Evolutionary conservation across 208 protist genomes (phyloP), one percentile per base, ranked within the genome.

Genomic region (Angomonas ambiguus): DNA sequence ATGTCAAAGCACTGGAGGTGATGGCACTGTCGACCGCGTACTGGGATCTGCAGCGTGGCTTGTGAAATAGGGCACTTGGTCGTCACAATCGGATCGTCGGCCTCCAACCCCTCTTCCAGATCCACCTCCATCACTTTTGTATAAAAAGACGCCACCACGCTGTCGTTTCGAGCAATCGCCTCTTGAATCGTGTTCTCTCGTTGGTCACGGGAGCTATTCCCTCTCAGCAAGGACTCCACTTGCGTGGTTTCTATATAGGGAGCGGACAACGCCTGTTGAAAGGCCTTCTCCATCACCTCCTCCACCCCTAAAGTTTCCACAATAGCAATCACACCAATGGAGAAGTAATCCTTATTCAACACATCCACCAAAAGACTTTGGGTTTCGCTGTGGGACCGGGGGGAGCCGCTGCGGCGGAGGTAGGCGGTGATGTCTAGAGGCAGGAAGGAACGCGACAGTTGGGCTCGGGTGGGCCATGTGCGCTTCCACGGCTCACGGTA

Each of bases 1-100:
- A 89, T 76, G 64, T 95, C 88, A 51, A 95, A 74, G 59, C 88
- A 95, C 69, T 95, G 88, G 35, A 90, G 72, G 59, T 95, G 88
- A 25, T 38, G 22, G 76, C 88, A 95, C 33, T 69, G 53, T 0
- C 28, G 20, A 0, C 88, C 88, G 34, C 88, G 88, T 51, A 91
- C 77, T 3, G 88, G 88, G 27, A 95, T 61, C 11, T 49, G 51
- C 20, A 95, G 79, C 13, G 83, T 85, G 30, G 69, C 72, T 76
- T 88, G 85, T 20, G 83, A 84, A 61, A 95, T 83, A 49, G 88
- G 84, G 67, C 88, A 95, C 65, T 85, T 85, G 10, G 77, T 88
- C 8, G 85, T 77, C 35, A 95, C 76, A 16, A 88, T 72, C 1
- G 86, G 83, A 51, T 91, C 84, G 34, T 83, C 84, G 51, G 79